A percentile compares a stretch with the other conserved stretches of the same genome.
Conservation (phyloP, 163 green algal genomes). For the Botryococcus braunii region DNA sequence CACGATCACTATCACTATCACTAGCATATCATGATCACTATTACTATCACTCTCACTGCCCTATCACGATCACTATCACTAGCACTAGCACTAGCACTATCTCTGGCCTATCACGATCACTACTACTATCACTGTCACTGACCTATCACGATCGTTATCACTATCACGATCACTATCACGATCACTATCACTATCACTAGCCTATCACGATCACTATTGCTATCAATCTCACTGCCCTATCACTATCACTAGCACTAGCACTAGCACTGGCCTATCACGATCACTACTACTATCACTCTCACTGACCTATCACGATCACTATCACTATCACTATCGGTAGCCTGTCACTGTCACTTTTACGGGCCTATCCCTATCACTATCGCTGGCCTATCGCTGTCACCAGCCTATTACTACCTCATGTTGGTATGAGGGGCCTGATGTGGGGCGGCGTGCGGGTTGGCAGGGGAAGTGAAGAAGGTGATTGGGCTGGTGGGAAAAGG, state of each 20-base stretch:
- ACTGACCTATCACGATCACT: background rate
- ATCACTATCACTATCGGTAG: background rate
- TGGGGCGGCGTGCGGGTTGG: background rate
- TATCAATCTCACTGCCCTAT: background rate
- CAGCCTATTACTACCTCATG: background rate
- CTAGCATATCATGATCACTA: background rate
- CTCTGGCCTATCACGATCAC: background rate
- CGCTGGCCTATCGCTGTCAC: background rate
- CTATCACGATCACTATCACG: background rate
- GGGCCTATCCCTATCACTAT: background rate
- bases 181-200: background rate
- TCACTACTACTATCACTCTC: background rate
- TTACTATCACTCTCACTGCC: background rate
- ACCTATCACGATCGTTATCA: too few relatives aligned
- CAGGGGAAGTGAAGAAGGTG: slow-evolving; percentile 41
- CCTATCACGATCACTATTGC: background rate
- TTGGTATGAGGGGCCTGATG: background rate
- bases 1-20: background rate
- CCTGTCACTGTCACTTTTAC: background rate
- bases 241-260: background rate
- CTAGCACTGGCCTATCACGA: background rate
- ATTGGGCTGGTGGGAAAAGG: slow-evolving; percentile 94
- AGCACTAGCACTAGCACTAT: background rate
- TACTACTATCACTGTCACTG: background rate
- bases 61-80: background rate